Percentiles rank a stretch among this genome's conserved stretches.
These are phyloP conservation scores for Saccharomyces hybrid DNA, from an alignment of 1,139 yeast genomes.

Conservation along the genomic window DNA sequence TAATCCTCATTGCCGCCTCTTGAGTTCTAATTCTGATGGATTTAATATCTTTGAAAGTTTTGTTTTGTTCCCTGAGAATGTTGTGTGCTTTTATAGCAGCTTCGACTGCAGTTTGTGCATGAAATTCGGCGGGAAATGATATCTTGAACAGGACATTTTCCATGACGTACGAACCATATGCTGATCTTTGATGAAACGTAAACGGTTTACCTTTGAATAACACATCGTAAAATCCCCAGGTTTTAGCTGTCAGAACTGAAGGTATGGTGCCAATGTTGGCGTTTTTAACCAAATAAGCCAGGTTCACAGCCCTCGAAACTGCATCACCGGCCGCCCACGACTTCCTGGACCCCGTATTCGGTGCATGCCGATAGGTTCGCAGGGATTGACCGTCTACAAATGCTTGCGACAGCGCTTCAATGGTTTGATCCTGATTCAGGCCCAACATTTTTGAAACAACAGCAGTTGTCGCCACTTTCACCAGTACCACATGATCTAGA, in stretches of 20 bases:
- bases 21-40: slow-evolving; percentile 47
- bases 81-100: slow-evolving; percentile 43
- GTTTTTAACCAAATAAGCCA: slow-evolving; percentile 45
- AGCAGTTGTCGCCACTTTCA: slow-evolving; percentile 58
- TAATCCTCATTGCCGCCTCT: slow-evolving; percentile 53
- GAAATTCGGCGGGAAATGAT: slow-evolving; percentile 60
- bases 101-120: slow-evolving; percentile 62
- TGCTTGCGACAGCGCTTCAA: slow-evolving; percentile 51
- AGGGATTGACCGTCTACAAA: slow-evolving; percentile 53
- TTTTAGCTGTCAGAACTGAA: slow-evolving; percentile 46
- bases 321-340: slow-evolving; percentile 67
- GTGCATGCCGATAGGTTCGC: slow-evolving; percentile 56
- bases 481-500: slow-evolving; percentile 52
- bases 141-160: slow-evolving; percentile 54
- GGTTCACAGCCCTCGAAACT: slow-evolving; percentile 50
- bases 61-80: slow-evolving; percentile 36
- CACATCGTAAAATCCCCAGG: slow-evolving; percentile 58
- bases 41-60: slow-evolving; percentile 43
- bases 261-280: slow-evolving; percentile 50
- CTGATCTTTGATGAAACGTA: slow-evolving; percentile 41
- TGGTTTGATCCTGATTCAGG: slow-evolving; percentile 42
- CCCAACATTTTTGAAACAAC: slow-evolving; percentile 51
- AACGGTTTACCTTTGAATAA: slow-evolving; percentile 46
- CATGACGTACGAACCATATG: slow-evolving; percentile 53
- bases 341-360: slow-evolving; percentile 54